A percentile compares a stretch with the other conserved stretches of the same genome.
Conservation (phyloP, 2,329 filamentous ascomycete genomes). For the Ophiocordyceps camponoti-rufipedis region DNA sequence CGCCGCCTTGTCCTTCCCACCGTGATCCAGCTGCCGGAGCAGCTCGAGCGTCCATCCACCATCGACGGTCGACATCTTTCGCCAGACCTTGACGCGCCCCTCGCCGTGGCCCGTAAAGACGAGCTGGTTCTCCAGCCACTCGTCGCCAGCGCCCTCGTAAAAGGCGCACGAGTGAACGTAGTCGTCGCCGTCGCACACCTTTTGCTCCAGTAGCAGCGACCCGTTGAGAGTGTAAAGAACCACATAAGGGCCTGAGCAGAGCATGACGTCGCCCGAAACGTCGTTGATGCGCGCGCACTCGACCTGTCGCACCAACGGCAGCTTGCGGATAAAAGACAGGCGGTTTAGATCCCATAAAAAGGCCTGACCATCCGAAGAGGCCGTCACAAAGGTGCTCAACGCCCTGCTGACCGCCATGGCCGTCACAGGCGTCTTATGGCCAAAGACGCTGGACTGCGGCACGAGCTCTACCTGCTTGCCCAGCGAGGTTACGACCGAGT, state of each 20-base stretch:
- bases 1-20: constrained; percentile 38
- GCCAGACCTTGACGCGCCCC: constrained; percentile 69
- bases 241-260: constrained; percentile 61
- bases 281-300: constrained; percentile 80
- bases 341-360: constrained; percentile 92
- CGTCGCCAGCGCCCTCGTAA: constrained; percentile 78
- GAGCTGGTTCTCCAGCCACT: constrained; percentile 77
- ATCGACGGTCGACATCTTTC: constrained; percentile 26
- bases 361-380: constrained; percentile 63
- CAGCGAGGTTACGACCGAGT: constrained; percentile 45
- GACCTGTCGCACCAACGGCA: constrained; percentile 37
- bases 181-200: constrained; percentile 60
- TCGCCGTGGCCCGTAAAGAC: constrained; percentile 77
- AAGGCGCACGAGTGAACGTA: constrained; percentile 70
- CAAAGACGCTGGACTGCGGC: constrained; percentile 67
- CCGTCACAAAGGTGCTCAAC: constrained; percentile 75
- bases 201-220: constrained; percentile 61
- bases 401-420: constrained; percentile 71
- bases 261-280: constrained; percentile 71
- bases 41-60: constrained; percentile 62
- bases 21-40: constrained; percentile 66
- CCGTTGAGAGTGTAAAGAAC: constrained; percentile 80
- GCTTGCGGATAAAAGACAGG: constrained; percentile 64
- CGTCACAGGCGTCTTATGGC: constrained; percentile 70
- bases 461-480: constrained; percentile 61